Percentiles rank a stretch among this genome's conserved stretches.
Evolutionary conservation across 768 basidiomycete genomes (phyloP).

Genomic region (Asterophora lycoperdoides): DNA sequence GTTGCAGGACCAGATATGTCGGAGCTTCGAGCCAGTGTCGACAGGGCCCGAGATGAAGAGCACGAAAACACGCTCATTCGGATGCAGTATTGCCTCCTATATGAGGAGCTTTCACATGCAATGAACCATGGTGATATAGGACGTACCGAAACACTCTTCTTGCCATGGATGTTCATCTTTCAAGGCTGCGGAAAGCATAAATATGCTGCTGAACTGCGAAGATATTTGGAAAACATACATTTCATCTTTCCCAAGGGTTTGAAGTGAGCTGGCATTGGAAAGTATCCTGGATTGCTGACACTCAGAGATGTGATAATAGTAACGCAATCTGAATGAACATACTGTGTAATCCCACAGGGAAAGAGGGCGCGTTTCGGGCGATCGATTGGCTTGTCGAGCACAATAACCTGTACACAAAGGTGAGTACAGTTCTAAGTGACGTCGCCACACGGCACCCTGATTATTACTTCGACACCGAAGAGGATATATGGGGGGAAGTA

Average conservation of each 20-base stretch:
- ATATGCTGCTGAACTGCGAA: slow-evolving; percentile 13
- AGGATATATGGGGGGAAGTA: slow-evolving; percentile 30
- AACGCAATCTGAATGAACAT: slow-evolving; percentile 26
- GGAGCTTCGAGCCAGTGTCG: background rate
- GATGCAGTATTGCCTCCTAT: slow-evolving; percentile 33
- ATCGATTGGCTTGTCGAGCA: slow-evolving; percentile 40
- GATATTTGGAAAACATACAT: slow-evolving; percentile 12
- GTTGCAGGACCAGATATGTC: slow-evolving; percentile 12
- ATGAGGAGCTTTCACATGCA: slow-evolving; percentile 33
- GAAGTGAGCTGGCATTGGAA: slow-evolving; percentile 1
- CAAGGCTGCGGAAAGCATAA: slow-evolving; percentile 15
- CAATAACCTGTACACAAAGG: slow-evolving; percentile 42
- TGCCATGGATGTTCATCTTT: slow-evolving; percentile 16
- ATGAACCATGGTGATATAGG: slow-evolving; percentile 17
- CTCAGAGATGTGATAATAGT: background rate
- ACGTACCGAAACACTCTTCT: slow-evolving; percentile 3
- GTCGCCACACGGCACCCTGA: no score
- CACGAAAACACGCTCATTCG: slow-evolving; percentile 29
- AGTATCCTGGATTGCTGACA: no score
- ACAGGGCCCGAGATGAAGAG: slow-evolving; percentile 25
- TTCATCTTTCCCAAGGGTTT: slow-evolving; percentile 11
- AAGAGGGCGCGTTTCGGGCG: slow-evolving; percentile 22
- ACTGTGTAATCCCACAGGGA: slow-evolving; percentile 34
- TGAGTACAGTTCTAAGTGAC: slow-evolving; percentile 9
- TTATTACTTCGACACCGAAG: slow-evolving; percentile 17